Percentiles rank a stretch among this genome's conserved stretches.
Evolutionary conservation across 805 yeast species (phyloP).

Genomic region (Candida gorgasii): DNA sequence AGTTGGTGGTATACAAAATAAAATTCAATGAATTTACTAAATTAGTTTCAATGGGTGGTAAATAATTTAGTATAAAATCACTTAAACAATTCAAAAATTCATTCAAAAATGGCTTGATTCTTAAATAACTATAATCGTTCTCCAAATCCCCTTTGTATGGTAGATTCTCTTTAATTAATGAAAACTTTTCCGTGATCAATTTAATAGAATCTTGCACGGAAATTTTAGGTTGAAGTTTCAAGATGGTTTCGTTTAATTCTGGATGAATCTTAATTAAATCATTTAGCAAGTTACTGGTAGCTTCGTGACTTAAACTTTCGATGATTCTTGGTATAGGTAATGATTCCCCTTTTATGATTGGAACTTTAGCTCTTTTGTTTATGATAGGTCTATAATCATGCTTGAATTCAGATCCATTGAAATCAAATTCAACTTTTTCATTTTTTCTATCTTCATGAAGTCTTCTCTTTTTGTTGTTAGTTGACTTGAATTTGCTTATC

Average conservation of each 20-base stretch:
- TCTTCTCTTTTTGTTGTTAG: conserved; percentile 14
- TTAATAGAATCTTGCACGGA: conserved; percentile 52
- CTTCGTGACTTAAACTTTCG: conserved; percentile 63
- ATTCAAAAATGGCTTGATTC: conserved; percentile 66
- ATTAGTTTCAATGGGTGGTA: conserved; percentile 69
- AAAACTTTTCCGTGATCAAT: conserved; percentile 48
- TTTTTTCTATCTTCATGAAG: conserved; percentile 16
- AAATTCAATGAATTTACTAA: conserved; percentile 57
- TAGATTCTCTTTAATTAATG: conserved; percentile 47
- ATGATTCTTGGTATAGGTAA: conserved; percentile 65
- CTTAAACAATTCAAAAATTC: conserved; percentile 71
- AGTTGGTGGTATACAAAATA: conserved; percentile 58
- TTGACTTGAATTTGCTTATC: background rate
- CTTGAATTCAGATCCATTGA: background rate
- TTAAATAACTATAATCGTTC: conserved; percentile 73
- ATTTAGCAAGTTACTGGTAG: conserved; percentile 53
- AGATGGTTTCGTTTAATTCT: conserved; percentile 53
- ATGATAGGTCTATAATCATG: conserved; percentile 6
- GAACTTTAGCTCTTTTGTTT: conserved; percentile 38
- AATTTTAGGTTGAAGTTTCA: conserved; percentile 57
- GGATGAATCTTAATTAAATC: conserved; percentile 62
- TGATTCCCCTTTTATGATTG: conserved; percentile 53
- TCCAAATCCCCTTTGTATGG: conserved; percentile 77
- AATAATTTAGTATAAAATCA: conserved; percentile 69
- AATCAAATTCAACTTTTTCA: conserved; percentile 8